Percentiles rank a stretch among this genome's conserved stretches.
Evolutionary conservation across 768 basidiomycete species (phyloP).

Genomic region (Sporobolomyces roseus): DNA sequence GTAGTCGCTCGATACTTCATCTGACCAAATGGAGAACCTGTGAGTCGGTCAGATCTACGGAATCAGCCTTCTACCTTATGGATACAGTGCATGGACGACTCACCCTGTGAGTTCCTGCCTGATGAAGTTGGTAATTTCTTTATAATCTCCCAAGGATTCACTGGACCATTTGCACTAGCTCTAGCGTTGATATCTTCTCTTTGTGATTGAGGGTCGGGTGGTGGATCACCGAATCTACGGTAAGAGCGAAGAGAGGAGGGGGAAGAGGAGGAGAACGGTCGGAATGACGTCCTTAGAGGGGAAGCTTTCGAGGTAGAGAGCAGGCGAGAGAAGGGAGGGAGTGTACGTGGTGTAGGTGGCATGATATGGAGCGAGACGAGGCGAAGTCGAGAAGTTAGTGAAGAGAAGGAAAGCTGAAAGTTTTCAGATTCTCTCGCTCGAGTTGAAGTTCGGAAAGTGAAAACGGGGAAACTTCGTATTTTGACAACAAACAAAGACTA

Average conservation of each 20-base stretch:
- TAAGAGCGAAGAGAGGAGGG: conserved; percentile 7
- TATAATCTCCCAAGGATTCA: conserved; percentile 1
- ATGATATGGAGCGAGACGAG: no score
- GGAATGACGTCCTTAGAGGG: background rate
- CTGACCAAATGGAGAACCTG: conserved; percentile 21
- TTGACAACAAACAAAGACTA: background rate
- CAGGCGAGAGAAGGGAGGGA: background rate
- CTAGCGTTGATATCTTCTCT: no score
- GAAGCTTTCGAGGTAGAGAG: background rate
- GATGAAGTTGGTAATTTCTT: background rate
- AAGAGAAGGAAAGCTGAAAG: background rate
- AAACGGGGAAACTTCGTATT: no score
- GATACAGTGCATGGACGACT: no score
- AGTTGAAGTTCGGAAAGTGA: no score
- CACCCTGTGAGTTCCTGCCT: no score
- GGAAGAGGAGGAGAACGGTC: background rate
- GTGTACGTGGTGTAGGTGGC: background rate
- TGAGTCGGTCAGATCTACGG: no score
- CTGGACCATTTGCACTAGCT: no score
- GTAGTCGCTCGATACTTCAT: conserved; percentile 9
- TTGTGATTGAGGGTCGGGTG: background rate
- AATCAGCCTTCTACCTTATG: no score
- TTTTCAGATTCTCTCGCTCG: no score
- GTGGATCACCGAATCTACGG: conserved; percentile 35
- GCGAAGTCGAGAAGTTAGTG: background rate